Evolutionary conservation across 2,329 filamentous ascomycete genomes (phyloP).

Genomic region (Fusarium palustre): DNA sequence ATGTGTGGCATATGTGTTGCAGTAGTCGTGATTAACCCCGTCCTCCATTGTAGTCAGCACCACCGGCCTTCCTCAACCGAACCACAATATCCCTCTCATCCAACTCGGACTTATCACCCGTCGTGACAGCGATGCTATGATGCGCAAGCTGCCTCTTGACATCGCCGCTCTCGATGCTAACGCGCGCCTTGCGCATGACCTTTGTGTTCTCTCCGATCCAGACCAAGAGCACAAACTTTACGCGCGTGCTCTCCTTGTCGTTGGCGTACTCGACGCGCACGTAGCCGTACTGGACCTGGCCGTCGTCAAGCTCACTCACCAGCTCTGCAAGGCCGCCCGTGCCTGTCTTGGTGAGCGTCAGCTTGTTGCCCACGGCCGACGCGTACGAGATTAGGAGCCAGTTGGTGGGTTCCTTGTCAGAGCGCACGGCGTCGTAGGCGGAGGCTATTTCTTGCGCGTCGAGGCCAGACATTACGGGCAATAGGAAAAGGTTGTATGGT

Average conservation of each 20-base stretch:
- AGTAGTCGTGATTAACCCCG: slow-evolving; percentile 57
- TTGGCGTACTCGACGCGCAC: slow-evolving; percentile 76
- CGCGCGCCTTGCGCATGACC: slow-evolving; percentile 77
- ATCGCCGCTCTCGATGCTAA: slow-evolving; percentile 73
- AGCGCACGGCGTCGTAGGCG: slow-evolving; percentile 75
- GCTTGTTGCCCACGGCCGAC: slow-evolving; percentile 64
- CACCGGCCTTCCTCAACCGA: slow-evolving; percentile 72
- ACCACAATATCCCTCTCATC: slow-evolving; percentile 71
- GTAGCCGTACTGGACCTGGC: slow-evolving; percentile 74
- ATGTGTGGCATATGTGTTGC: background rate
- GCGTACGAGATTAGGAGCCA: slow-evolving; percentile 76
- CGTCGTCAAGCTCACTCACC: slow-evolving; percentile 65
- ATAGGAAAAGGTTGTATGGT: background rate
- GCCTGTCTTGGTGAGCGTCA: slow-evolving; percentile 68
- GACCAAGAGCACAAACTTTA: slow-evolving; percentile 75
- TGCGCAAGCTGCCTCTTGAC: slow-evolving; percentile 74
- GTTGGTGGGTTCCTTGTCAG: slow-evolving; percentile 73
- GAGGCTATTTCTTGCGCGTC: slow-evolving; percentile 69
- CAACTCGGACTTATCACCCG: slow-evolving; percentile 69
- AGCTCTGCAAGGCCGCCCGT: slow-evolving; percentile 71
- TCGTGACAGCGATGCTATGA: slow-evolving; percentile 74
- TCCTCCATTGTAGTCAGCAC: slow-evolving; percentile 77
- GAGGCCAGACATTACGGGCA: slow-evolving; percentile 62
- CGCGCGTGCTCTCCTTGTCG: slow-evolving; percentile 74
- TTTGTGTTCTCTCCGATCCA: slow-evolving; percentile 75